Conservation (phyloP, 345 rosid species). For the Populus nigra region DNA sequence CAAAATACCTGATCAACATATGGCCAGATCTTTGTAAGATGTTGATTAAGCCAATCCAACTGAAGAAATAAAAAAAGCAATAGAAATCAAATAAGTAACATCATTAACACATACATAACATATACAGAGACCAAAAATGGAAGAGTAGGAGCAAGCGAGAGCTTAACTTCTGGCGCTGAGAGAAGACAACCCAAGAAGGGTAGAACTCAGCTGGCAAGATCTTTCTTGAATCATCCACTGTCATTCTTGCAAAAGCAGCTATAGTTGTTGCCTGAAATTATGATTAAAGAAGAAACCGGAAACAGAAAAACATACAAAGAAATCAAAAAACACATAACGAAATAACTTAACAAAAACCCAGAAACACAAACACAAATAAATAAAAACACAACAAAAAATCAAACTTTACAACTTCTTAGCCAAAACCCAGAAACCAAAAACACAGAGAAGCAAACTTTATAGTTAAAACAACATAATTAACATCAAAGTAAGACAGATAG, state of each 20-base stretch:
- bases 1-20: slow-evolving; percentile 64
- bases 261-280: slow-evolving; percentile 64
- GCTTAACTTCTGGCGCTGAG: slow-evolving; percentile 85
- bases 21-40: slow-evolving; percentile 96
- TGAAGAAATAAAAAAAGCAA: slow-evolving; percentile 36
- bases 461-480: background rate
- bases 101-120: background rate
- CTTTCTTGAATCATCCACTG: slow-evolving; percentile 87
- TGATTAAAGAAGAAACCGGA: slow-evolving; percentile 1
- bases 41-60: slow-evolving; percentile 90
- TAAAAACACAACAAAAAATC: background rate
- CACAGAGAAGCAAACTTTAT: background rate
- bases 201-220: slow-evolving; percentile 73
- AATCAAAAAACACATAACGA: background rate
- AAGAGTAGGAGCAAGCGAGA: background rate
- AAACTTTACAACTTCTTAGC: background rate
- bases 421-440: background rate
- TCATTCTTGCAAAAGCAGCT: slow-evolving; percentile 96
- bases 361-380: background rate
- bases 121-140: background rate
- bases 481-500: too few relatives aligned
- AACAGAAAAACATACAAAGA: background rate
- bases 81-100: slow-evolving; percentile 14
- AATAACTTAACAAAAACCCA: background rate
- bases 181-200: slow-evolving; percentile 97